Conservation (phyloP, 352 stramenopile species). For the Phytophthora kernoviae region DNA sequence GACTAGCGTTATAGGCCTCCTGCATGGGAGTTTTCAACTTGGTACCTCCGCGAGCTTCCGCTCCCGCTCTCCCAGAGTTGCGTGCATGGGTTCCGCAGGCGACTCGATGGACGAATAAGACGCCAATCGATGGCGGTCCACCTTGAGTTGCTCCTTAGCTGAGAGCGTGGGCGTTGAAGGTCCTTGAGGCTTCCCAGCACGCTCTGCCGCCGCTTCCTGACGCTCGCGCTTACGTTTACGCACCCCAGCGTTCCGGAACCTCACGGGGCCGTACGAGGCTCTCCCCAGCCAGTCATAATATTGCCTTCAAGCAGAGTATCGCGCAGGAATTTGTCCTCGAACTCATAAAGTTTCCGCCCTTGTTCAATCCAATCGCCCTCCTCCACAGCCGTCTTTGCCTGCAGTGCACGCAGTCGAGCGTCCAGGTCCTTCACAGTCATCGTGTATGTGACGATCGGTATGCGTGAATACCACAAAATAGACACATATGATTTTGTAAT, state of each 20-base stretch:
- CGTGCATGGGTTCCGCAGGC: constrained; percentile 54
- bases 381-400: constrained; percentile 48
- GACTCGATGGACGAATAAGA: constrained; percentile 76
- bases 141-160: constrained; percentile 58
- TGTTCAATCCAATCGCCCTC: constrained; percentile 63
- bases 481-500: too few relatives aligned
- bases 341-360: constrained; percentile 73
- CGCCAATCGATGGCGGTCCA: constrained; percentile 68
- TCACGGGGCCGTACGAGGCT: constrained; percentile 62
- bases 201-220: constrained; percentile 32
- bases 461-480: too few relatives aligned
- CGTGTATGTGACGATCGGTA: too few relatives aligned
- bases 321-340: constrained; percentile 74
- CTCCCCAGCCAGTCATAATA: constrained; percentile 71
- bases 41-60: constrained; percentile 26
- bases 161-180: constrained; percentile 25
- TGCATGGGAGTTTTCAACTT: constrained; percentile 32
- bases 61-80: constrained; percentile 33
- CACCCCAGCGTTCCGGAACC: constrained; percentile 71
- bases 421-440: constrained; percentile 54
- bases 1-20: too few relatives aligned
- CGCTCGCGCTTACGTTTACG: constrained; percentile 70
- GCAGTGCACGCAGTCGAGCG: constrained; percentile 48
- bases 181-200: constrained; percentile 12
- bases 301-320: constrained; percentile 78